phyloP scores from a whole-genome alignment of 2,329 filamentous ascomycete species.

The Dichotomopilus funicola region DNA sequence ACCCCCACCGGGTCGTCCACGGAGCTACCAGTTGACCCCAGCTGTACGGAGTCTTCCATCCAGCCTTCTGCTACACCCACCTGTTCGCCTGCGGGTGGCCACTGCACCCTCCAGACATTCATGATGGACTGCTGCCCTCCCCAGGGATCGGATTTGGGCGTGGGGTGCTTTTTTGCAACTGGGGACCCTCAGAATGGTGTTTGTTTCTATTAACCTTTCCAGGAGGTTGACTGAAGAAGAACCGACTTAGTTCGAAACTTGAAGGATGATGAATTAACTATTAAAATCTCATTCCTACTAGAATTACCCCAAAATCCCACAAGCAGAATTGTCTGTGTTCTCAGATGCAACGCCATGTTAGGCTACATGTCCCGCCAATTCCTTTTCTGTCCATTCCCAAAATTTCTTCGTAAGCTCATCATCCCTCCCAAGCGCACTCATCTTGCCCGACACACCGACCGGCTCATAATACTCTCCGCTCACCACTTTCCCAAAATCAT shows the following conservation, averaged over 20 bases:
- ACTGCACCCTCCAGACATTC: not conserved
- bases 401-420: slow-evolving; percentile 23
- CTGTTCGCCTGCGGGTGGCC: not conserved
- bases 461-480: slow-evolving; percentile 32
- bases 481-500: not conserved
- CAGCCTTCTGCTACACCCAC: not conserved
- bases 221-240: not conserved
- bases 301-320: not conserved
- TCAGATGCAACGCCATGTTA: not conserved
- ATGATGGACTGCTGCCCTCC: not conserved
- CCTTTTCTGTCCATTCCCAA: slow-evolving; percentile 31
- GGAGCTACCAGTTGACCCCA: not conserved
- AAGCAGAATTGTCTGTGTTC: not conserved
- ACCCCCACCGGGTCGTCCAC: not conserved
- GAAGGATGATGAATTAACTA: not conserved
- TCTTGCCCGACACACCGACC: slow-evolving; percentile 25
- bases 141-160: not conserved
- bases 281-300: not conserved
- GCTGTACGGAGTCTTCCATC: not conserved
- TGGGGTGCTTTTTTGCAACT: not conserved
- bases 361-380: slow-evolving; percentile 21
- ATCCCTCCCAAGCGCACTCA: slow-evolving; percentile 18
- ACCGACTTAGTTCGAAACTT: not conserved
- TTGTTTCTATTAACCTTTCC: not conserved
- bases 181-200: not conserved